Percentiles rank a stretch among this genome's conserved stretches.
phyloP scores from a whole-genome alignment of 2,329 filamentous ascomycete species.

The Paramyrothecium sp. region DNA sequence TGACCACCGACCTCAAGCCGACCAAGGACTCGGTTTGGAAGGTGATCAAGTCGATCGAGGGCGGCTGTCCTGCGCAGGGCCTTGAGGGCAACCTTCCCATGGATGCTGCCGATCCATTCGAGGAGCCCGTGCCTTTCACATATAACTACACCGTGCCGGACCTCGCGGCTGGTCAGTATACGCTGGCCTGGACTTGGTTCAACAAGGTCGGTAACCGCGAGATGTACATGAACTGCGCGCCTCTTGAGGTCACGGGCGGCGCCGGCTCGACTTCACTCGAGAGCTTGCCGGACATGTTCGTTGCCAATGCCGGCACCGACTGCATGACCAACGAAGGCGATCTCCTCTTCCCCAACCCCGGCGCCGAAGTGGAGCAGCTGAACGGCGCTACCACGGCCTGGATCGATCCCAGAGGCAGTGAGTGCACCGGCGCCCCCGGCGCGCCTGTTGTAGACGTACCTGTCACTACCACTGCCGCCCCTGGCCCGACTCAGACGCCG shows the following conservation, averaged over 20 bases:
- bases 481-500: background rate
- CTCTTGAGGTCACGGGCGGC: constrained; percentile 45
- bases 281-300: constrained; percentile 61
- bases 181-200: constrained; percentile 63
- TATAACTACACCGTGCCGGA: constrained; percentile 43
- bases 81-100: constrained; percentile 9
- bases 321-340: constrained; percentile 57
- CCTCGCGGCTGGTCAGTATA: constrained; percentile 41
- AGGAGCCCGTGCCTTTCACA: constrained; percentile 34
- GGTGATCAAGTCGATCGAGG: background rate
- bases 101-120: background rate
- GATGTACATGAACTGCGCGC: constrained; percentile 70
- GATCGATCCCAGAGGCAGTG: constrained; percentile 5
- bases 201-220: constrained; percentile 63
- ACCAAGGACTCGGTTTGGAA: background rate
- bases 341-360: constrained; percentile 62
- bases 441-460: background rate
- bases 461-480: background rate
- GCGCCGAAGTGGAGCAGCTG: constrained; percentile 38
- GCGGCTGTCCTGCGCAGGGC: constrained; percentile 27
- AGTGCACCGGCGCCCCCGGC: background rate
- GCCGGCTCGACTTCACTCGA: background rate
- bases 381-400: background rate
- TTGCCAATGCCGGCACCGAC: constrained; percentile 59
- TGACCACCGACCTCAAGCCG: constrained; percentile 51